Evolutionary conservation across 1,139 yeast genomes (phyloP), one percentile per base, ranked within the genome.

Genomic region (Yamadazyma siamensis): DNA sequence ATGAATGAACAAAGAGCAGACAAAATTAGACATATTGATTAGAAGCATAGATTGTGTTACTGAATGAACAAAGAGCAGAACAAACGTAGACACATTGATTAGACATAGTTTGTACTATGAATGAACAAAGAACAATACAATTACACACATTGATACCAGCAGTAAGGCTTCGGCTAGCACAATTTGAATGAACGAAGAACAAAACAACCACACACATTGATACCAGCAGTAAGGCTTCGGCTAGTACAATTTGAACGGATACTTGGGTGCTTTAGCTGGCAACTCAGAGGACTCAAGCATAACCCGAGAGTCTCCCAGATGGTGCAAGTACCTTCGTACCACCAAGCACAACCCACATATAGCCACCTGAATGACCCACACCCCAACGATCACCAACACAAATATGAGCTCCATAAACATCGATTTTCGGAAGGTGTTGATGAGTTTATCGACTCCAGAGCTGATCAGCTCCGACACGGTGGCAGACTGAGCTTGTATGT

Each of bases 141-240:
- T n/a, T n/a, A n/a, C n/a, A n/a, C n/a, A n/a, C n/a, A n/a, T n/a
- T n/a, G n/a, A n/a, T n/a, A n/a, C n/a, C n/a, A n/a, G n/a, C n/a
- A n/a, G n/a, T 97, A 89, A 61, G 91, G 89, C 59, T 97, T 91
- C 52, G 83, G 83, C 52, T 83, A 77, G n/a, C n/a, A n/a, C n/a
- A n/a, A n/a, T n/a, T 59, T 83, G 94, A 91, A 68, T 67, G 52
- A 62, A 33, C 12, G 33, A 62, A 38, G 55, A 47, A 11, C 30
- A 35, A 32, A 26, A 27, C 18, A 24, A 11, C 14, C 26, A 8
- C n/a, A 11, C 13, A 10, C 12, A 24, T n/a, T n/a, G n/a, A n/a
- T n/a, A n/a, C n/a, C n/a, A n/a, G n/a, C n/a, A n/a, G n/a, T 97
- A 89, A 61, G 91, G 89, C 59, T 97, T 91, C 52, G 83, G 83